Base-by-base conservation (phyloP, 345 rosid genomes). In the Melastoma malabathricum region DNA sequence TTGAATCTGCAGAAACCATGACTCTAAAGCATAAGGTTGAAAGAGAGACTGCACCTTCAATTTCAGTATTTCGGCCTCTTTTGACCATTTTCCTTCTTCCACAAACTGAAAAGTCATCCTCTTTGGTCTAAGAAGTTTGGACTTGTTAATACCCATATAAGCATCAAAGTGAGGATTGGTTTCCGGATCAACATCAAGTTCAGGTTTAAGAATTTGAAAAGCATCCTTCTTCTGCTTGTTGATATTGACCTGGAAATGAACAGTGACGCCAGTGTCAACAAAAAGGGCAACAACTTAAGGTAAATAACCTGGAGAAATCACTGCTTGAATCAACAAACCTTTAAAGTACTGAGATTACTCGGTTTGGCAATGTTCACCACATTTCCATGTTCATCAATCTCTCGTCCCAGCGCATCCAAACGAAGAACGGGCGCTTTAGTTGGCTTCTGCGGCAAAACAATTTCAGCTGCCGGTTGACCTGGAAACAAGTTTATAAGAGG, bases 71-170 rank as follows among this genome's bases (percentile, higher is more conserved):
- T 92, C 97, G 44, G 98, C 97, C 29, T 92, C 98, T 68, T 72
- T 84, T 3, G 89, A 72, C 98, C 98, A 92, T 75, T 79, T 87
- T 13, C 97, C 98, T 74, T 92, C 97, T 72, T 87, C 93, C 50
- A 92, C 98, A 79, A 92, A 92, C 84, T 75, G 95, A 67, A 92
- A 84, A 47, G 59, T 63, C 93, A 80, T 78, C 57, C 87, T 68
- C 69, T 92, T 92, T 56, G 97, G 97, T 65, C 98, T 82, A 71
- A 92, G 59, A 54, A 92, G 72, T 70, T 92, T 92, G 67, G 47
- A 70, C 60, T 84, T 82, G 66, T 87, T 65, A 43, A 92, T 68
- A 51, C 96, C 96, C 98, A 87, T 92, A 55, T 77, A 68, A 6
- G 59, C 57, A 76, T 92, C 98, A 66, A 66, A 92, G 71, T 77